Percentiles rank a stretch among this genome's conserved stretches.
Conservation (phyloP, 1,284 basidiomycete genomes). For the Pseudozyma tsukubaensis region DNA sequence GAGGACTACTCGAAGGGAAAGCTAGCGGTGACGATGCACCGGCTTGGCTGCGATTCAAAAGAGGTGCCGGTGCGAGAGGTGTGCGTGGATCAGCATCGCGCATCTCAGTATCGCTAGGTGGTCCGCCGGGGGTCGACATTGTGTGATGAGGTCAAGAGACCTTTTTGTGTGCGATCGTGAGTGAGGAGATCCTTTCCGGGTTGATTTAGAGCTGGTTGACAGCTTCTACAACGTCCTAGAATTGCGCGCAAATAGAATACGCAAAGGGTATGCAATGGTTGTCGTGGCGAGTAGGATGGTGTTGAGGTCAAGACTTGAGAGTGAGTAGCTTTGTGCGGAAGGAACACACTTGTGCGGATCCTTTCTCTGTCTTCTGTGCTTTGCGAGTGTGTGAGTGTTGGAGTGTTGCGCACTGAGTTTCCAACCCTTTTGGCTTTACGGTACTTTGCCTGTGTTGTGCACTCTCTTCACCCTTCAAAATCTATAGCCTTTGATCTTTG, state of each 20-base stretch:
- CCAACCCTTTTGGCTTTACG: neutral
- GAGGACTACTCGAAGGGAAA: slow-evolving; percentile 64
- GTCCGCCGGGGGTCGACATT: slow-evolving; percentile 51
- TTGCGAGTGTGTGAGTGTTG: slow-evolving; percentile 6
- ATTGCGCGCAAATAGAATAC: neutral
- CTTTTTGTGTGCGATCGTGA: neutral
- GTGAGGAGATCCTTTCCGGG: neutral
- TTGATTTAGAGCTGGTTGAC: too few relatives aligned
- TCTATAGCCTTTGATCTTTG: neutral
- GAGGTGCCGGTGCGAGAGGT: slow-evolving; percentile 42
- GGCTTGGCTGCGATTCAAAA: slow-evolving; percentile 32
- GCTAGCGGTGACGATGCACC: slow-evolving; percentile 57
- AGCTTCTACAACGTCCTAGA: too few relatives aligned
- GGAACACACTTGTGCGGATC: neutral
- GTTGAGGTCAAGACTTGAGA: slow-evolving; percentile 1
- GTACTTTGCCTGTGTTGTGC: neutral
- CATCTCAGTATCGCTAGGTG: slow-evolving; percentile 46
- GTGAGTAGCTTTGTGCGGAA: neutral
- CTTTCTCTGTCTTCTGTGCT: neutral
- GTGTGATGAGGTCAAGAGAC: slow-evolving; percentile 1
- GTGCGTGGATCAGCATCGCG: slow-evolving; percentile 47
- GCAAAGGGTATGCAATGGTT: neutral
- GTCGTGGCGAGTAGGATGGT: neutral
- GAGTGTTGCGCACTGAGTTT: slow-evolving; percentile 12
- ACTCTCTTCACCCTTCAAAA: too few relatives aligned